phyloP scores from a whole-genome alignment of 768 basidiomycete species.

The Mrakia blollopis region DNA sequence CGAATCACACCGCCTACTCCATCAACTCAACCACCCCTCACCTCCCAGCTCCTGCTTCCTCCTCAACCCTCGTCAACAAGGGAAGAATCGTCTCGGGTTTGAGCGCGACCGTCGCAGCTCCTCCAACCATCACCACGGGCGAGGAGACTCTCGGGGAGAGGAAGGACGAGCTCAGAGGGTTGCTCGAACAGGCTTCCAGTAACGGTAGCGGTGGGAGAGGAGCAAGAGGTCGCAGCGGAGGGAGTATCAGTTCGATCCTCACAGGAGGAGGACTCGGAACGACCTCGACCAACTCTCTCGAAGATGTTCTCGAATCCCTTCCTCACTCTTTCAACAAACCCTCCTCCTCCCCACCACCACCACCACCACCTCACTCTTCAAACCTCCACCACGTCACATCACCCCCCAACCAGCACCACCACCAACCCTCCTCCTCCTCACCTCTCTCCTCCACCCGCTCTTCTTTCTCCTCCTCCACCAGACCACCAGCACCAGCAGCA shows the following conservation, averaged over 20 bases:
- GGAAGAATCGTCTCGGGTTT: slow-evolving; percentile 1
- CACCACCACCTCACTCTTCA: neutral
- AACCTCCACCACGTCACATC: neutral
- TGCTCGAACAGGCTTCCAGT: neutral
- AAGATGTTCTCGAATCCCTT: neutral
- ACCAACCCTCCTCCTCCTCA: neutral
- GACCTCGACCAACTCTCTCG: neutral
- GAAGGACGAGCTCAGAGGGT: slow-evolving; percentile 21
- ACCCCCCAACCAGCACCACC: no score
- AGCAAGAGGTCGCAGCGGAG: neutral
- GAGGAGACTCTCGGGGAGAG: slow-evolving; percentile 23
- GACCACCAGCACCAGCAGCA: neutral
- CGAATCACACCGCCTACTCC: neutral
- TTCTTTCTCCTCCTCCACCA: neutral
- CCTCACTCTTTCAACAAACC: neutral
- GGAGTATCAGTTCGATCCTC: slow-evolving; percentile 1
- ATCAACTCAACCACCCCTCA: neutral
- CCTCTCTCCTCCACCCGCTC: neutral
- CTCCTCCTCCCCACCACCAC: neutral
- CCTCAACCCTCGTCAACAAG: slow-evolving; percentile 7
- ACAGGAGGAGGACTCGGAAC: neutral
- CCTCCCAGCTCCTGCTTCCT: neutral
- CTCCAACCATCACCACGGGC: neutral
- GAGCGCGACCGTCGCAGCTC: slow-evolving; percentile 20
- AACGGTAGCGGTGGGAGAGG: neutral